These are phyloP conservation scores for Priceomyces medius DNA, from an alignment of 805 yeast species.

Conservation along the genomic window DNA sequence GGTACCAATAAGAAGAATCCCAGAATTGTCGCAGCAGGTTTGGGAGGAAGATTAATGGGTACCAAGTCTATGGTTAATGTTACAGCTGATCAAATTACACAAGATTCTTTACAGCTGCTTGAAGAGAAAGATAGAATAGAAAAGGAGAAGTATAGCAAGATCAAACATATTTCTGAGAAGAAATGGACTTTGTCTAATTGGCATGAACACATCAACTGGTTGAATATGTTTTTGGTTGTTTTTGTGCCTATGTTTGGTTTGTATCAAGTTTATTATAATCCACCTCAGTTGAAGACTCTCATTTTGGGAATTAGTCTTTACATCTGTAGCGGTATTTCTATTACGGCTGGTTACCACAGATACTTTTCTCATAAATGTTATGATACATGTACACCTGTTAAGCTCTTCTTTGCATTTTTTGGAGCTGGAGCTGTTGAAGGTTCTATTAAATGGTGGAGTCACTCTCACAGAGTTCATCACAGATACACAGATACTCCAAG, in stretches of 20 bases:
- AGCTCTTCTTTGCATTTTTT: constrained; percentile 66
- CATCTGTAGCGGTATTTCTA: constrained; percentile 64
- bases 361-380: constrained; percentile 76
- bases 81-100: constrained; percentile 61
- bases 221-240: constrained; percentile 64
- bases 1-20: constrained; percentile 71
- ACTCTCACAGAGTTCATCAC: constrained; percentile 82
- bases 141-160: constrained; percentile 37
- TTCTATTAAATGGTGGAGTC: constrained; percentile 88
- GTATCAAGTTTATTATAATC: constrained; percentile 41
- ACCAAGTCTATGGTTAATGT: constrained; percentile 68
- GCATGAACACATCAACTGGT: constrained; percentile 76
- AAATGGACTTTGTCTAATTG: constrained; percentile 76
- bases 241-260: constrained; percentile 59
- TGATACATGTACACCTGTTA: constrained; percentile 58
- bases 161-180: constrained; percentile 67
- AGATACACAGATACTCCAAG: constrained; percentile 80
- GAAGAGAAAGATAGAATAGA: constrained; percentile 40
- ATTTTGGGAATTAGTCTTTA: constrained; percentile 55
- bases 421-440: constrained; percentile 86
- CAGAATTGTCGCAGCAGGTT: constrained; percentile 75
- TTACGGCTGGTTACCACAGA: constrained; percentile 85
- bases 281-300: constrained; percentile 53
- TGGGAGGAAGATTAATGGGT: constrained; percentile 79
- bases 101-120: constrained; percentile 46